Percentiles rank a stretch among this genome's conserved stretches.
Evolutionary conservation across 352 stramenopile species (phyloP).

Genomic region (Phytophthora brassicae): DNA sequence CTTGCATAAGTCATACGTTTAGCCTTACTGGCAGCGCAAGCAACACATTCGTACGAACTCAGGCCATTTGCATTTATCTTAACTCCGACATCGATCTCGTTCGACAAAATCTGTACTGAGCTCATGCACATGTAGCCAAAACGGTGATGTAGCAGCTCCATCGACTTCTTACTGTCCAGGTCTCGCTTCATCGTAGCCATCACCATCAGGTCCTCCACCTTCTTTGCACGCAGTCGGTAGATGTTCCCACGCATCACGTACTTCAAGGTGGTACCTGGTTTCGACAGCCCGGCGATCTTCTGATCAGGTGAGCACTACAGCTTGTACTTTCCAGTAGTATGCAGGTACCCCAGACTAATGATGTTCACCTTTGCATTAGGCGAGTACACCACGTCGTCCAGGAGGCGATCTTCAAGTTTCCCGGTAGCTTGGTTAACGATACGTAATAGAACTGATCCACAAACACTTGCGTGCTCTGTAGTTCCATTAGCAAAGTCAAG

Average conservation of each 20-base stretch:
- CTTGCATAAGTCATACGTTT: constrained; percentile 13
- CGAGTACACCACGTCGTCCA: constrained; percentile 17
- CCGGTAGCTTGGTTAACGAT: too few relatives aligned
- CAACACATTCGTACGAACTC: constrained; percentile 15
- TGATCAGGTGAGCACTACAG: constrained; percentile 7
- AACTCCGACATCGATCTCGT: constrained; percentile 12
- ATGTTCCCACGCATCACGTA: constrained; percentile 11
- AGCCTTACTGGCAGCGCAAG: background rate
- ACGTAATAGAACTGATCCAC: constrained; percentile 9
- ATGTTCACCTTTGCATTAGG: constrained; percentile 5
- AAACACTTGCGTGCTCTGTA: constrained; percentile 1
- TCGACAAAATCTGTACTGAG: background rate
- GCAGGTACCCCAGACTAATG: constrained; percentile 5
- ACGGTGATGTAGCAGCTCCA: constrained; percentile 15
- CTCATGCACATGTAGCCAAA: constrained; percentile 11
- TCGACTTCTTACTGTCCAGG: background rate
- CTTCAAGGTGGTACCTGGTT: constrained; percentile 1
- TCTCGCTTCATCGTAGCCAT: constrained; percentile 5
- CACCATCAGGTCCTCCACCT: constrained; percentile 2
- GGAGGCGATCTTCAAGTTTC: constrained; percentile 2
- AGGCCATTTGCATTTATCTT: constrained; percentile 14
- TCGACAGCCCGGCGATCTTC: constrained; percentile 5
- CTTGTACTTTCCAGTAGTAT: constrained; percentile 9
- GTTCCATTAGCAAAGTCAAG: constrained; percentile 14
- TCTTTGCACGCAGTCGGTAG: constrained; percentile 5